phyloP scores from a whole-genome alignment of 371 early-diverging fungal species.

The Rhizopus sp. region DNA sequence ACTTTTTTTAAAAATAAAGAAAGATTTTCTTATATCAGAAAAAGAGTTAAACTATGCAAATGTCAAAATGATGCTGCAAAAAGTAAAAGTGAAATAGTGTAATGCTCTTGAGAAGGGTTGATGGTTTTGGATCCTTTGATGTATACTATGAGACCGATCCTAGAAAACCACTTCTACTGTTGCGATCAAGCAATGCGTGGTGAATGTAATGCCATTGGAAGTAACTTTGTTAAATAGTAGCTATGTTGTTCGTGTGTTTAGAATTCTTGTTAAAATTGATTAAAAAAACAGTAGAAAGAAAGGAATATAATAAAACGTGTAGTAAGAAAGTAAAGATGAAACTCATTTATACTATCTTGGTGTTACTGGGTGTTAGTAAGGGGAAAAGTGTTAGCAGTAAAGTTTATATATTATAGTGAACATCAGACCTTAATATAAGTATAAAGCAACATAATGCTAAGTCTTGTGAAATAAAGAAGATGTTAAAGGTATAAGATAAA shows the following conservation, averaged over 20 bases:
- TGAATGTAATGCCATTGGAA: slow-evolving; percentile 7
- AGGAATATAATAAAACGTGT: background rate
- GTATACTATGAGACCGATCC: slow-evolving; percentile 22
- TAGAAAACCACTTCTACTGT: slow-evolving; percentile 34
- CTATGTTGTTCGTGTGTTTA: slow-evolving; percentile 4
- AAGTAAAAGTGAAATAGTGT: slow-evolving; percentile 13
- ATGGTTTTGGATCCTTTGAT: slow-evolving; percentile 17
- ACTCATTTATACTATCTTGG: no score
- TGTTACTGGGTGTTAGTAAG: no score
- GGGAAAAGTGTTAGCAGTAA: background rate
- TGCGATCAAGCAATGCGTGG: slow-evolving; percentile 22
- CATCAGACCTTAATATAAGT: no score
- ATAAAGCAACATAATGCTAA: no score
- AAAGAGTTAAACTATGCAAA: background rate
- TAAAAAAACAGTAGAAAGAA: background rate
- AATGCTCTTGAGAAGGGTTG: slow-evolving; percentile 15
- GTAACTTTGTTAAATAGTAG: slow-evolving; percentile 7
- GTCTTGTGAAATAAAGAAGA: no score
- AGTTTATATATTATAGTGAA: background rate
- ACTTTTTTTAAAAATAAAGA: slow-evolving; percentile 1
- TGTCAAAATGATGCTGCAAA: no score
- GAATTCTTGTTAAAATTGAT: background rate
- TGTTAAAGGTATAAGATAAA: no score
- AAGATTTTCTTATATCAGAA: background rate
- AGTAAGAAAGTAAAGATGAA: background rate